Evolutionary conservation across 805 yeast genomes (phyloP).

Genomic region (Jamesozyma spencerorum): DNA sequence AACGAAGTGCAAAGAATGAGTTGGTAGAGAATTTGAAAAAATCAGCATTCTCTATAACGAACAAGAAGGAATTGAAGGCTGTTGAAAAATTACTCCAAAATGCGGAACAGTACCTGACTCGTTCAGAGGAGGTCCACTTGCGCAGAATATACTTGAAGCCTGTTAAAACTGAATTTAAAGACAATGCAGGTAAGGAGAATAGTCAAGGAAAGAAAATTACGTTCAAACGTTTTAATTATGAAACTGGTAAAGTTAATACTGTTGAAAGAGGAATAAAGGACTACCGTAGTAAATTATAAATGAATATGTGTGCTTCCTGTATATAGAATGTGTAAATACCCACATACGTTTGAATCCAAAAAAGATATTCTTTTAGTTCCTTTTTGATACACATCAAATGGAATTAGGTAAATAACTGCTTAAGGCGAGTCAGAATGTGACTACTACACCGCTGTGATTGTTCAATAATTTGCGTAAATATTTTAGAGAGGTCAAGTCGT

Average conservation of each 20-base stretch:
- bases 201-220: conserved; percentile 42
- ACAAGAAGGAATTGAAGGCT: conserved; percentile 29
- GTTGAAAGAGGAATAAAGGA: conserved; percentile 48
- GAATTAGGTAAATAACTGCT: too few species aligned
- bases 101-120: conserved; percentile 24
- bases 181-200: conserved; percentile 29
- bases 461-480: too few species aligned
- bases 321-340: conserved; percentile 4
- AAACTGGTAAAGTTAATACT: conserved; percentile 41
- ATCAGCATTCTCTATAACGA: conserved; percentile 6
- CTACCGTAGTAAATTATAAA: conserved; percentile 27
- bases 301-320: conserved; percentile 2
- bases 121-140: conserved; percentile 33
- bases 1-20: conserved; percentile 18
- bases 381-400: too few species aligned
- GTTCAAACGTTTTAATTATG: conserved; percentile 54
- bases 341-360: not conserved
- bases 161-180: conserved; percentile 38
- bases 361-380: too few species aligned
- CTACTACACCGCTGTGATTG: too few species aligned
- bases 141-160: conserved; percentile 45
- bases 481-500: too few species aligned
- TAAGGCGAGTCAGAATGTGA: too few species aligned
- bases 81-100: conserved; percentile 37
- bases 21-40: conserved; percentile 18